Base-by-base conservation (phyloP, 2,329 filamentous ascomycete species). In the Chaetoscypha palmicola region DNA sequence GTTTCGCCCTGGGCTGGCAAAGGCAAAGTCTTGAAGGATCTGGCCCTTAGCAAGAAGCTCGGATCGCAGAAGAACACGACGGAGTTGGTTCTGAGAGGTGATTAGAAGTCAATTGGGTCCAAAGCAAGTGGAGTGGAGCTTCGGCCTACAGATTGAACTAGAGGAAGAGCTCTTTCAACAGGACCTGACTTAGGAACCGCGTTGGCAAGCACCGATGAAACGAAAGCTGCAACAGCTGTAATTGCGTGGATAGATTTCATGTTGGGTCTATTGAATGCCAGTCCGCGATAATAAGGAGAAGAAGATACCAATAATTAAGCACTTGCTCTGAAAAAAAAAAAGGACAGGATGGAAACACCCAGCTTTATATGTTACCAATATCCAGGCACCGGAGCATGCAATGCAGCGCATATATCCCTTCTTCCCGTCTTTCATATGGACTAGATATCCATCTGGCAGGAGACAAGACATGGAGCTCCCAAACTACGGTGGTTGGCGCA, bases 31-130 rank as follows among this genome's bases (percentile, higher is more conserved):
- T 35, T 45, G 14, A 10, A 45, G 42, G 14, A 28, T 24, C 7
- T 35, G 20, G 17, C 36, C 42, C 30, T 45, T 45, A 5, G 36
- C 21, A 4, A 45, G 21, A 28, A 45, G 36, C 17, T 44, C 41
- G 3, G 34, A 38, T 21, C 41, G 42, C 28, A 40, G 28, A 22
- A 39, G 42, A 21, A 40, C 36, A 24, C 37, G 28, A 35, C 37
- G 42, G 17, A 40, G 36, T 39, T 41, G 26, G 26, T 41, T 41
- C 38, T 41, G 32, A 8, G 32, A 34, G n/a, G 10, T 17, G 3
- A 10, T 4, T n/a, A 34, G 32, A 34, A 34, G 32, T 16, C 32
- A 16, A 5, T 17, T 7, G n/a, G 10, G 3, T 34, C 4, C 3
- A 4, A 34, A 4, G 17, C 24, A 21, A 22, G 21, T n/a, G n/a